Base-by-base conservation (phyloP, 305 asterid species). In the Ilex paraguariensis region DNA sequence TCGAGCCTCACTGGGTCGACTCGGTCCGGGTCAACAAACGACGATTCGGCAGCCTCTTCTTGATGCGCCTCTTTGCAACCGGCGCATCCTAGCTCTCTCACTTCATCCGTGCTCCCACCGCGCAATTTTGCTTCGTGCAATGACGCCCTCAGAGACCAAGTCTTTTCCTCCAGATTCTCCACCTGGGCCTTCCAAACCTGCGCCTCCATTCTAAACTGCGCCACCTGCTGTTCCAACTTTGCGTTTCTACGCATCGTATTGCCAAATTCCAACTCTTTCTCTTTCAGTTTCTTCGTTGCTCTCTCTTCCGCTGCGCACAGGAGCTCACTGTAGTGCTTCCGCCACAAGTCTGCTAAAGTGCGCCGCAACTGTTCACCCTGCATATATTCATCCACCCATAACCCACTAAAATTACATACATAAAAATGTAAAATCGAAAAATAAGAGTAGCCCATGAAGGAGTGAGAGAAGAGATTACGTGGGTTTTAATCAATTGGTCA, bases 21-120 rank as follows among this genome's bases (percentile, higher is more conserved):
- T 28, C 69, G 33, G 33, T 52, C 60, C 0, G 75, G 75, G 13
- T 76, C 85, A 36, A 62, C 70, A 1, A 53, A 56, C 0, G 83
- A 72, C 6, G 89, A 82, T 71, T 79, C 75, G 0, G 59, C 84
- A 0, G 28, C 28, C 28, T 75, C 82, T 54, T 77, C 90, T 21
- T 46, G 42, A 63, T 31, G 40, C 30, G 64, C 60, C 57, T 44
- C 74, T 5, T 66, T n/a, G 40, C 50, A 6, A 7, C 59, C 63
- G 9, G 45, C 30, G 2, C 52, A 46, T 11, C 52, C 13, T 46
- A 46, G n/a, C 4, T 50, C 56, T 50, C 1, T 72, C 1, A 13
- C 42, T 44, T 48, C 71, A 2, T 9, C 44, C 3, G 15, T 46
- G 10, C 52, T 39, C 33, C 4, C 65, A 58, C 0, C 42, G 64